Evolutionary conservation across 805 yeast genomes (phyloP).

Genomic region (Ascoidea tarda): DNA sequence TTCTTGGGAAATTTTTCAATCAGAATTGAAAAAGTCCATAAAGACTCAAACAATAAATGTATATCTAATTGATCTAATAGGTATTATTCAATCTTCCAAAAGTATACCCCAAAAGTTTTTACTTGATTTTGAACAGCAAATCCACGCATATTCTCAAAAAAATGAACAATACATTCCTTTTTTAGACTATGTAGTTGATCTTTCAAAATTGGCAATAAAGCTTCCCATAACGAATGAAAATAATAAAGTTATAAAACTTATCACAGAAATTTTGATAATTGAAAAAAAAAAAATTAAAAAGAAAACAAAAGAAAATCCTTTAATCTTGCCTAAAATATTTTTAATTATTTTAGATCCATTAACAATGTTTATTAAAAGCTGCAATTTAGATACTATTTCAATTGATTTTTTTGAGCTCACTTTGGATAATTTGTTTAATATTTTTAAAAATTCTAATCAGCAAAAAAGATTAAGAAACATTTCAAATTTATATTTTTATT

Average conservation of each 20-base stretch:
- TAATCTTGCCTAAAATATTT: neutral
- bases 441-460: constrained; percentile 15
- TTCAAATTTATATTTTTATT: constrained; percentile 29
- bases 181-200: neutral
- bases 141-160: too few species aligned
- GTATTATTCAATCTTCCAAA: neutral
- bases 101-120: too few species aligned
- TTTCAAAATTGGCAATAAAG: too few species aligned
- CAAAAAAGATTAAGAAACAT: constrained; percentile 29
- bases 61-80: neutral
- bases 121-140: neutral
- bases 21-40: neutral
- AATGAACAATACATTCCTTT: neutral
- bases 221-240: too few species aligned
- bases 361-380: neutral
- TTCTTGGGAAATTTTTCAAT: neutral
- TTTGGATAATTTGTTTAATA: constrained; percentile 11
- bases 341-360: neutral
- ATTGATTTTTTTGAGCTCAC: constrained; percentile 5
- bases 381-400: neutral
- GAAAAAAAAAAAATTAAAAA: too few species aligned
- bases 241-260: too few species aligned
- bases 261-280: too few species aligned
- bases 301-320: too few species aligned
- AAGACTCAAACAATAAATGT: neutral